Percentiles rank a stretch among this genome's conserved stretches.
These are phyloP conservation scores for Rubus parviflorus DNA, from an alignment of 306 rosid species.

Conservation along the genomic window DNA sequence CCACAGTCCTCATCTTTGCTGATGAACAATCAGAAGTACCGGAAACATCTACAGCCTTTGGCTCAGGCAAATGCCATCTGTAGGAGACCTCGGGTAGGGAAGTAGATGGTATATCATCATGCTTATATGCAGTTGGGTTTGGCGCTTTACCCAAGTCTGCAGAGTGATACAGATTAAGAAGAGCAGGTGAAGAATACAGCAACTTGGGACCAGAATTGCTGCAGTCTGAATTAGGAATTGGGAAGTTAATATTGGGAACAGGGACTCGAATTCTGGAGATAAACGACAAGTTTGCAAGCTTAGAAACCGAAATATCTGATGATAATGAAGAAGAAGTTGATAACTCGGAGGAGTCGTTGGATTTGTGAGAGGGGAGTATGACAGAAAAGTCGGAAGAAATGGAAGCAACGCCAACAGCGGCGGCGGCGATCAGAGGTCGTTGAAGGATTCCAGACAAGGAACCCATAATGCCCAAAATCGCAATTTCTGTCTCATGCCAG, in stretches of 20 bases:
- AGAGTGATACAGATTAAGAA: constrained; percentile 52
- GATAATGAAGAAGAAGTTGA: constrained; percentile 5
- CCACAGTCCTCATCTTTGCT: constrained; percentile 73
- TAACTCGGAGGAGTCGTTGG: constrained; percentile 32
- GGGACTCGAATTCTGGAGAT: constrained; percentile 55
- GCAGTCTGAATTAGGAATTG: constrained; percentile 35
- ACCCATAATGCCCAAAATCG: constrained; percentile 40
- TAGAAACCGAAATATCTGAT: constrained; percentile 51
- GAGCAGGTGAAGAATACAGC: constrained; percentile 37
- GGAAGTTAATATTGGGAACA: constrained; percentile 54
- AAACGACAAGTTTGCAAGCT: constrained; percentile 57
- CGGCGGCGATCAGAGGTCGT: constrained; percentile 84
- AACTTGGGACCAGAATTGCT: constrained; percentile 31
- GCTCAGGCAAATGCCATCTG: constrained; percentile 93
- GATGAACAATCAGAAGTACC: constrained; percentile 47
- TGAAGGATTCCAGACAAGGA: constrained; percentile 76
- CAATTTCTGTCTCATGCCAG: constrained; percentile 17
- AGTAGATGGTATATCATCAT: constrained; percentile 15
- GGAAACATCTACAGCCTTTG: constrained; percentile 37
- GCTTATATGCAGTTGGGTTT: constrained; percentile 30
- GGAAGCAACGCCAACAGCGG: constrained; percentile 77
- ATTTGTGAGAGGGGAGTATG: constrained; percentile 46
- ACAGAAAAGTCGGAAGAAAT: constrained; percentile 63
- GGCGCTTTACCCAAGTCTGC: constrained; percentile 55
- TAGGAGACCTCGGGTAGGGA: constrained; percentile 63